Conservation (phyloP, 139 green algal species). For the Micractinium conductrix region DNA sequence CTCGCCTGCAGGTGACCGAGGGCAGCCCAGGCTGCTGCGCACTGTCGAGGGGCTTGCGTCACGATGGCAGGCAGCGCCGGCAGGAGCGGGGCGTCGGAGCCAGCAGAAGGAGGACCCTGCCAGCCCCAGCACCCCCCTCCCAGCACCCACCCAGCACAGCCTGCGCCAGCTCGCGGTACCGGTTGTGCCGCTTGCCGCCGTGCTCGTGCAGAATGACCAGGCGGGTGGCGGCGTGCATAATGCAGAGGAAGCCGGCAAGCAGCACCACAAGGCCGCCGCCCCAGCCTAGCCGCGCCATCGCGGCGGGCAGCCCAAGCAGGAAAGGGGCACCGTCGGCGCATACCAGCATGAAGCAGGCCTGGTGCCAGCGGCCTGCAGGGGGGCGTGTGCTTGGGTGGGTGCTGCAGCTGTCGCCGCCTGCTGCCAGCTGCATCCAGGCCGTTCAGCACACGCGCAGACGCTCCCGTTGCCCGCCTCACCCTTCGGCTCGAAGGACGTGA, state of each 20-base stretch:
- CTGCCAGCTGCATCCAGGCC: background rate
- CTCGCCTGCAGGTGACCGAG: background rate
- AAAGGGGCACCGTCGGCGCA: constrained; percentile 21
- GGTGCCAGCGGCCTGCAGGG: constrained; percentile 17
- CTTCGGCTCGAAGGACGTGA: background rate
- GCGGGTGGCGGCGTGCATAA: constrained; percentile 9
- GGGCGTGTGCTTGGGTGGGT: background rate
- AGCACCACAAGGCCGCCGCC: background rate
- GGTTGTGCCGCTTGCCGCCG: constrained; percentile 9
- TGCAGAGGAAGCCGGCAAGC: background rate
- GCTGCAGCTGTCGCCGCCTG: too few species aligned
- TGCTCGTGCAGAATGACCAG: constrained; percentile 17
- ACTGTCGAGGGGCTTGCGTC: background rate
- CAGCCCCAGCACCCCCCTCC: too few species aligned
- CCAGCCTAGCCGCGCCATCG: constrained; percentile 30
- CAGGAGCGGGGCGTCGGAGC: background rate
- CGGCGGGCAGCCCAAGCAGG: constrained; percentile 24
- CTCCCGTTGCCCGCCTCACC: background rate
- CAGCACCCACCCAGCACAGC: background rate
- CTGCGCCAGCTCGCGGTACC: constrained; percentile 9
- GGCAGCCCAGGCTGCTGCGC: background rate
- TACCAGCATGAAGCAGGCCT: constrained; percentile 9
- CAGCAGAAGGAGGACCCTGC: background rate
- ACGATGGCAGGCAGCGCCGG: background rate
- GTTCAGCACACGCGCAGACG: background rate